Base-by-base conservation (phyloP, 495 filamentous ascomycete genomes). In the Umbilicaria muhlenbergii region DNA sequence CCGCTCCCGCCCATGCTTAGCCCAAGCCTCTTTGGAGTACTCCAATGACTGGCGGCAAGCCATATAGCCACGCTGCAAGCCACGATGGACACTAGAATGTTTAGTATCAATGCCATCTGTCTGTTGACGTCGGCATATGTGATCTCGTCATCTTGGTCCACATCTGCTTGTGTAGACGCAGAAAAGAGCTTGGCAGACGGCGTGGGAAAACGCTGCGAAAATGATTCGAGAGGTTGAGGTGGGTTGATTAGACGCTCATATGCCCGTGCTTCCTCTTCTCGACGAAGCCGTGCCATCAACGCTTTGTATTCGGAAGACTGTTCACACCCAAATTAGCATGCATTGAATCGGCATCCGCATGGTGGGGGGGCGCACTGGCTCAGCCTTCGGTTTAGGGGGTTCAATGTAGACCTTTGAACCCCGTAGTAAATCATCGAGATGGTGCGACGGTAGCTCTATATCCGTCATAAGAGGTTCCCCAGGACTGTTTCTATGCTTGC, bases 281-380 rank as follows among this genome's bases (percentile, higher is more conserved):
- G 69, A 36, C 86, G 83, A 17, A 98, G 78, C 14, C 81, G 74
- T 2, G 76, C 72, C 89, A 96, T 98, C 3, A 91, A 63, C 7
- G 77, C 83, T 61, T 88, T 84, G 64, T 91, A 96, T 67, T 92
- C 85, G 7, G 80, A 64, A 11, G 74, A 81, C 85, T 96, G 46
- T 16, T 49, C 51, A 44, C 11, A 34, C 17, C n/a, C 42, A 14
- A 19, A 5, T 38, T 6, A 28, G 24, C 24, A 10, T 6, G 24
- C 24, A 10, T 6, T 28, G 8, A 28, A 28, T 28, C 8, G 24
- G 24, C 8, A 10, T 28, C 4, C 24, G 24, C 24, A 44, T 36
- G 8, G n/a, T n/a, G 53, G 33, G 11, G 19, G 57, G 16, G 48
- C 75, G 50, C 65, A 92, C 87, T 3, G 83, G 83, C 51, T 89